Conservation (phyloP, 2,329 filamentous ascomycete genomes). For the Aureobasidium pullulans region DNA sequence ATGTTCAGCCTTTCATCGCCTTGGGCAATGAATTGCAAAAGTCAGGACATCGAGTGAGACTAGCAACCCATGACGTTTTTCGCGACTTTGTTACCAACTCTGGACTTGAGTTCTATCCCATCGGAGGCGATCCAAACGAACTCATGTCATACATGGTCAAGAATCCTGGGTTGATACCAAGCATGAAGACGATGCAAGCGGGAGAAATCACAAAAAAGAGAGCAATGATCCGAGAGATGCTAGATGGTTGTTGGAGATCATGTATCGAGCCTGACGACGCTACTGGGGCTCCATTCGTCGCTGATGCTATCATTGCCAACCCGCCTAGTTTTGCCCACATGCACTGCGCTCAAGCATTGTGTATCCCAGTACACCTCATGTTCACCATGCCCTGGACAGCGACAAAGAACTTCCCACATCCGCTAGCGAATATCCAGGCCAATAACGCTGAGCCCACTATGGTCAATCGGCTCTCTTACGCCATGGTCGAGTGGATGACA, state of each 20-base stretch:
- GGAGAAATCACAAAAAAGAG: constrained; percentile 71
- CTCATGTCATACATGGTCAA: constrained; percentile 80
- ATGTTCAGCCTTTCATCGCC: constrained; percentile 45
- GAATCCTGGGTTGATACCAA: constrained; percentile 78
- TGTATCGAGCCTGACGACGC: constrained; percentile 37
- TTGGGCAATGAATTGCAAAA: constrained; percentile 43
- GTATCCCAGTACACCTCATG: constrained; percentile 74
- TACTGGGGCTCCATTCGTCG: constrained; percentile 59
- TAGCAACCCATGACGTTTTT: constrained; percentile 44
- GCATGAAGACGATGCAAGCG: constrained; percentile 65
- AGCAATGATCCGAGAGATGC: constrained; percentile 69
- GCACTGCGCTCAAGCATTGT: constrained; percentile 67
- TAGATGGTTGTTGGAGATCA: constrained; percentile 80
- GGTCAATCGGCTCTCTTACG: constrained; percentile 78
- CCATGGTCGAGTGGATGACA: constrained; percentile 82
- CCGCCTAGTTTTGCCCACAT: constrained; percentile 71
- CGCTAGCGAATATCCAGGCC: constrained; percentile 71
- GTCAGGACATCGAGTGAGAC: constrained; percentile 39
- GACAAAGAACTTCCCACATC: constrained; percentile 78
- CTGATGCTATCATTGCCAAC: constrained; percentile 73
- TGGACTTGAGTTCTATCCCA: constrained; percentile 45
- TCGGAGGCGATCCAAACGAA: constrained; percentile 43
- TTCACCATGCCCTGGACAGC: constrained; percentile 91
- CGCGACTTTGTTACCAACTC: constrained; percentile 43
- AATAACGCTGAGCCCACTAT: constrained; percentile 60